A percentile compares a stretch with the other conserved stretches of the same genome.
Conservation (phyloP, 441 rosid species). For the Arabidopsis hybrid region DNA sequence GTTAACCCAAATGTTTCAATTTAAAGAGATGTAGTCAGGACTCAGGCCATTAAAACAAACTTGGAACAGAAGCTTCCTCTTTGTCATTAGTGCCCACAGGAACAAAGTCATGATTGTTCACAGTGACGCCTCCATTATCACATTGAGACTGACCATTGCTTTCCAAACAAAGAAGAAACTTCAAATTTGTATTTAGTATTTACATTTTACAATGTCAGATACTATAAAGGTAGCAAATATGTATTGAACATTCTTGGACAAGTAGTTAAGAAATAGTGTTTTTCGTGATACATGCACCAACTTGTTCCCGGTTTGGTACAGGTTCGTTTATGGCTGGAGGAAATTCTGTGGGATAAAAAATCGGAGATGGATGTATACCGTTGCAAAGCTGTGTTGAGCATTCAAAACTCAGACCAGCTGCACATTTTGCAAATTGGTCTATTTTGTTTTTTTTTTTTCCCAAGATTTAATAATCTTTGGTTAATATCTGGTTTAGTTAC, state of each 20-base stretch:
- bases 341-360: constrained; percentile 91
- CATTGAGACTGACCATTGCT: background rate
- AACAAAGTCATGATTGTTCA: no score
- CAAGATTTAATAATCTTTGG: no score
- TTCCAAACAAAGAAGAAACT: background rate
- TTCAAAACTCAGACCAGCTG: constrained; percentile 71
- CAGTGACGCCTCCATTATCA: no score
- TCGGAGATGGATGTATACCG: constrained; percentile 82
- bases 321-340: constrained; percentile 92
- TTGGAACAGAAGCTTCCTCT: background rate
- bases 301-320: constrained; percentile 37
- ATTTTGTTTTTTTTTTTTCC: background rate
- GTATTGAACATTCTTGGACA: constrained; percentile 4
- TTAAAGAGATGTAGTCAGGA: background rate
- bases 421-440: constrained; percentile 84
- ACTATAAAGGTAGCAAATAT: constrained; percentile 52
- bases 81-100: no score
- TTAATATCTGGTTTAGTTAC: background rate
- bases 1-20: background rate
- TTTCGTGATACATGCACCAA: background rate
- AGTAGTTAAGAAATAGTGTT: constrained; percentile 12
- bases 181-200: background rate
- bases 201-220: background rate
- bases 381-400: constrained; percentile 85
- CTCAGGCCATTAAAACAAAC: constrained; percentile 8